Evolutionary conservation across 176 grass and related monocot species (phyloP), one percentile per base, ranked within the genome.

Genomic region (Ensete glaucum): DNA sequence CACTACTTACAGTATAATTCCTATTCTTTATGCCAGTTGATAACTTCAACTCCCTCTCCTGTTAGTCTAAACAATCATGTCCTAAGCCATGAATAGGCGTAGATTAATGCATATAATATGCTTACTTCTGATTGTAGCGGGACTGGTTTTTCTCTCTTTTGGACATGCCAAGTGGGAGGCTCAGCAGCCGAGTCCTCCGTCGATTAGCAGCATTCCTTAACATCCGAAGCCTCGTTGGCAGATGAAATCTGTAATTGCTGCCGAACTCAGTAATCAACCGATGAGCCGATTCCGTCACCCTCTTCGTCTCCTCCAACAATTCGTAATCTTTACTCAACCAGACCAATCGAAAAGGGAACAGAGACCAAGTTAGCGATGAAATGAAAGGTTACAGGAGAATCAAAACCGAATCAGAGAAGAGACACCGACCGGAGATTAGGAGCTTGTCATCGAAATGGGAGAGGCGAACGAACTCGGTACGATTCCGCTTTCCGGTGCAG

Each of bases 401-500:
- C 48, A 19, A 55, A 67, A 9, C 1, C 12, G 22, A 69, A 21
- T 1, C 1, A 51, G 43, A 12, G 62, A 52, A 70, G 21, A 81
- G 72, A 16, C 50, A 25, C 22, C 1, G 5, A 97, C 94, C 94
- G 52, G 95, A 98, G 73, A 98, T 21, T 82, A 98, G 88, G 67
- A 78, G 78, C 50, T 50, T 82, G 80, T 98, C 95, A 77, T 98
- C 80, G 82, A 98, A 99, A 4, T 73, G 74, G 54, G 90, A 16
- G 72, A 94, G 76, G n/a, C 82, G 86, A 27, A 99, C 85, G 54
- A 92, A 87, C 21, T 84, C 82, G 19, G 90, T 82, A 53, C 88
- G 90, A 67, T 82, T 69, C 57, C 95, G 90, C 88, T 98, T 98
- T 63, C 95, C 95, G 15, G 86, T 84, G 85, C 94, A 98, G 19